Conservation (phyloP, 1,139 yeast species). For the Hanseniaspora uvarum region DNA sequence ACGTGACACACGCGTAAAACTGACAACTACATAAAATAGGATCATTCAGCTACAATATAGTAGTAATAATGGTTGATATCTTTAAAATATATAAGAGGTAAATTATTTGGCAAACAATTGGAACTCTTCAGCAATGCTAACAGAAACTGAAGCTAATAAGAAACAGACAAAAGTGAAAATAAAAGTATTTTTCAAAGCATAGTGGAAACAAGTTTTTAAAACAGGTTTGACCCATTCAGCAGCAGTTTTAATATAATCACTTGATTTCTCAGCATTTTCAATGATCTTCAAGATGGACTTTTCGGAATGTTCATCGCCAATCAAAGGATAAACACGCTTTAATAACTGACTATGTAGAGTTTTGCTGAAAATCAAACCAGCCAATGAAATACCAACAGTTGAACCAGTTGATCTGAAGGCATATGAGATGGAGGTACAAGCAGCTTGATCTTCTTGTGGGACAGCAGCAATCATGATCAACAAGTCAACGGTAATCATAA, state of each 20-base stretch:
- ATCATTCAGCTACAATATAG: neutral
- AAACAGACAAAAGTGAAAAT: constrained; percentile 37
- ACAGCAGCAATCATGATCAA: constrained; percentile 57
- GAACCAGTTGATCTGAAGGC: constrained; percentile 68
- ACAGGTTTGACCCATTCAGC: constrained; percentile 42
- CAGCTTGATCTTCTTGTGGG: constrained; percentile 55
- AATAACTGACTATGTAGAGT: constrained; percentile 25
- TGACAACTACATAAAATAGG: neutral
- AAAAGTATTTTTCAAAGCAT: constrained; percentile 47
- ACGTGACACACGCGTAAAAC: neutral
- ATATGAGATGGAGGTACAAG: constrained; percentile 65
- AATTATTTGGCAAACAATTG: constrained; percentile 29
- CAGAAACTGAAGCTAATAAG: constrained; percentile 33
- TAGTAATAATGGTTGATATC: neutral
- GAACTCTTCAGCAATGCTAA: constrained; percentile 35
- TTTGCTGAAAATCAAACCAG: constrained; percentile 54
- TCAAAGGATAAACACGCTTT: constrained; percentile 26
- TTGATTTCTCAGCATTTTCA: constrained; percentile 43
- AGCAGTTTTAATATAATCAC: constrained; percentile 44
- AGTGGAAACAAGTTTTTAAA: constrained; percentile 40
- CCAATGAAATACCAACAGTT: constrained; percentile 59
- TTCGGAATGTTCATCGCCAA: constrained; percentile 29
- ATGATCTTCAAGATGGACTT: constrained; percentile 39
- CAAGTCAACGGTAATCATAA: constrained; percentile 55
- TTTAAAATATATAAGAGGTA: neutral